phyloP scores from a whole-genome alignment of 1,139 yeast species.

The Suhomyces bribrorum region DNA sequence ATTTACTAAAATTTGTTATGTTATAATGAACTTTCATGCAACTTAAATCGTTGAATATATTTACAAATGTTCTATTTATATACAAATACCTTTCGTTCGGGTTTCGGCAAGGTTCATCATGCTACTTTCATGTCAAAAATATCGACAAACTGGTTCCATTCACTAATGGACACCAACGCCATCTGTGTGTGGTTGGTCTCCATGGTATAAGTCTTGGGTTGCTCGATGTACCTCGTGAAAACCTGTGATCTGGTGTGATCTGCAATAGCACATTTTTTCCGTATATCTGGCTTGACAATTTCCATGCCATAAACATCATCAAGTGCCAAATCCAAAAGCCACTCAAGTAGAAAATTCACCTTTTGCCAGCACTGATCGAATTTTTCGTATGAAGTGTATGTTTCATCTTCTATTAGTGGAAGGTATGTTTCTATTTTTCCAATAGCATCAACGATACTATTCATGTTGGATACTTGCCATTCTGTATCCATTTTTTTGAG shows the following conservation, averaged over 20 bases:
- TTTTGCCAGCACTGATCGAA: slow-evolving; percentile 27
- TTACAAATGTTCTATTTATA: no score
- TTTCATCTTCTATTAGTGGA: slow-evolving; percentile 25
- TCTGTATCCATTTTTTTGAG: neutral
- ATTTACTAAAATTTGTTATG: no score
- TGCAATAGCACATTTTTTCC: neutral
- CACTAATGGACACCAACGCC: neutral
- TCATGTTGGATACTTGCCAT: slow-evolving; percentile 14
- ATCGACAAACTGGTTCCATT: neutral
- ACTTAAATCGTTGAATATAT: no score
- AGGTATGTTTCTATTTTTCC: slow-evolving; percentile 18
- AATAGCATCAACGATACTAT: slow-evolving; percentile 12
- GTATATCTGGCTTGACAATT: neutral
- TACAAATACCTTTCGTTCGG: no score
- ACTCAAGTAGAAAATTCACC: slow-evolving; percentile 23
- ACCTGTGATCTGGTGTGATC: neutral
- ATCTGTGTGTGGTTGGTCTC: neutral
- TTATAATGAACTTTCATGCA: no score
- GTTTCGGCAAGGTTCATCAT: no score
- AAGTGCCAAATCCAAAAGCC: slow-evolving; percentile 19
- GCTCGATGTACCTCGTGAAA: neutral
- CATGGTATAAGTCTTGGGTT: neutral
- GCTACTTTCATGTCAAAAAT: no score
- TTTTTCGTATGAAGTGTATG: slow-evolving; percentile 18
- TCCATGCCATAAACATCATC: slow-evolving; percentile 7